Evolutionary conservation across 2,329 filamentous ascomycete genomes (phyloP).

Genomic region (Periglandula ipomoeae): DNA sequence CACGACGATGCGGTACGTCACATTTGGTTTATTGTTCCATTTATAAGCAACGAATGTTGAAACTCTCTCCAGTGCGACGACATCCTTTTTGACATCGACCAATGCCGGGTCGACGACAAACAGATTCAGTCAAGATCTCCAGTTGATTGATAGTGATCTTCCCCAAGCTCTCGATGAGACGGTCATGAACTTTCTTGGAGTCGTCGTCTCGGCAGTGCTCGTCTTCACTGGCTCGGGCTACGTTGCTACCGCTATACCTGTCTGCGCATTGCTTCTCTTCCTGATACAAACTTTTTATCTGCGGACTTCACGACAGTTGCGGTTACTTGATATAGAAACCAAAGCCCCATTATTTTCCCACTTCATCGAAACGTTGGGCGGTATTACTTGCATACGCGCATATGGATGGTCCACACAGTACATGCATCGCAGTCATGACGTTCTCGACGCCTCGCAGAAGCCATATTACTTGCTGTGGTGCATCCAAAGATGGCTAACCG

Average conservation of each 20-base stretch:
- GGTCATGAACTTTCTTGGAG: slow-evolving; percentile 12
- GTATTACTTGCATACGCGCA: slow-evolving; percentile 23
- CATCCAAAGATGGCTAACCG: slow-evolving; percentile 39
- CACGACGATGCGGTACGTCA: slow-evolving; percentile 19
- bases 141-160: slow-evolving; percentile 27
- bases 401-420: slow-evolving; percentile 21
- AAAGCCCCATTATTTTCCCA: slow-evolving; percentile 20
- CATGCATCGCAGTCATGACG: slow-evolving; percentile 10
- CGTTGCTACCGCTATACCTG: slow-evolving; percentile 36
- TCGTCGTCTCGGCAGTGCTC: slow-evolving; percentile 23
- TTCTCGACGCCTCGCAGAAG: slow-evolving; percentile 25
- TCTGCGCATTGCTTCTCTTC: slow-evolving; percentile 16
- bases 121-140: slow-evolving; percentile 31
- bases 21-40: neutral
- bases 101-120: slow-evolving; percentile 27
- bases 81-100: slow-evolving; percentile 25
- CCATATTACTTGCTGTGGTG: slow-evolving; percentile 33
- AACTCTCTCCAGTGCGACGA: slow-evolving; percentile 12
- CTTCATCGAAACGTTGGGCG: slow-evolving; percentile 18
- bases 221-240: slow-evolving; percentile 37
- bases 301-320: slow-evolving; percentile 21
- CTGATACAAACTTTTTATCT: slow-evolving; percentile 23
- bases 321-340: slow-evolving; percentile 21
- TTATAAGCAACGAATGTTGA: neutral
- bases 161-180: slow-evolving; percentile 21